phyloP scores from a whole-genome alignment of 2,329 filamentous ascomycete species.

The Fusarium sp. region DNA sequence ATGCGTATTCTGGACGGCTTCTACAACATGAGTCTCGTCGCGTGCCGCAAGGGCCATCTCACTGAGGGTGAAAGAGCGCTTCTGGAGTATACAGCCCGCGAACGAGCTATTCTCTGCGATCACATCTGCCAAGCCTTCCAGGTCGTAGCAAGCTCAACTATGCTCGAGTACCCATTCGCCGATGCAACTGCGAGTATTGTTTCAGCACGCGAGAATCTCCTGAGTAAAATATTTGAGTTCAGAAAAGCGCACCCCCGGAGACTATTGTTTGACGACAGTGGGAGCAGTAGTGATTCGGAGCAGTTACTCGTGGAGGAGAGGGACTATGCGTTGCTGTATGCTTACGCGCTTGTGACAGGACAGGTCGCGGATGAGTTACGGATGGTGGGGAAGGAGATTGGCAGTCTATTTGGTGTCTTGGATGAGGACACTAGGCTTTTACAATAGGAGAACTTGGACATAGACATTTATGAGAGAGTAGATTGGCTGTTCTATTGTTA shows the following conservation, averaged over 20 bases:
- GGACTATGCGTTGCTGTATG: conserved; percentile 93
- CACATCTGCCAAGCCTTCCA: conserved; percentile 89
- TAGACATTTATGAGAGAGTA: too few relatives aligned
- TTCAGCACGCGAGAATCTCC: conserved; percentile 82
- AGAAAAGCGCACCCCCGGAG: conserved; percentile 71
- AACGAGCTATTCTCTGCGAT: conserved; percentile 84
- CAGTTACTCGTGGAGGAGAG: conserved; percentile 69
- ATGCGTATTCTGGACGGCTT: conserved; percentile 90
- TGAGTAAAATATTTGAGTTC: conserved; percentile 90
- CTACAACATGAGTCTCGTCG: conserved; percentile 94
- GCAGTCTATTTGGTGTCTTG: conserved; percentile 40
- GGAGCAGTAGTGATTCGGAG: conserved; percentile 32
- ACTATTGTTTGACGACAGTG: conserved; percentile 40
- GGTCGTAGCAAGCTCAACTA: conserved; percentile 91
- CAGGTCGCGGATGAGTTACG: conserved; percentile 75
- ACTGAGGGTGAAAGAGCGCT: conserved; percentile 85
- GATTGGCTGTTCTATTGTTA: too few relatives aligned
- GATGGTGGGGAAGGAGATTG: conserved; percentile 66
- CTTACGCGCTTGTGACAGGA: conserved; percentile 80
- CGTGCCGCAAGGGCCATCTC: conserved; percentile 81
- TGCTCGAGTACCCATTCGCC: conserved; percentile 91
- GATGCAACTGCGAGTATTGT: conserved; percentile 88
- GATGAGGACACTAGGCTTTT: conserved; percentile 43
- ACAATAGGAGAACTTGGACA: neutral
- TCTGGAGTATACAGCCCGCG: conserved; percentile 80